Evolutionary conservation across 148 eudicot genomes (phyloP), one percentile per base, ranked within the genome.

Genomic region (Silene conica): DNA sequence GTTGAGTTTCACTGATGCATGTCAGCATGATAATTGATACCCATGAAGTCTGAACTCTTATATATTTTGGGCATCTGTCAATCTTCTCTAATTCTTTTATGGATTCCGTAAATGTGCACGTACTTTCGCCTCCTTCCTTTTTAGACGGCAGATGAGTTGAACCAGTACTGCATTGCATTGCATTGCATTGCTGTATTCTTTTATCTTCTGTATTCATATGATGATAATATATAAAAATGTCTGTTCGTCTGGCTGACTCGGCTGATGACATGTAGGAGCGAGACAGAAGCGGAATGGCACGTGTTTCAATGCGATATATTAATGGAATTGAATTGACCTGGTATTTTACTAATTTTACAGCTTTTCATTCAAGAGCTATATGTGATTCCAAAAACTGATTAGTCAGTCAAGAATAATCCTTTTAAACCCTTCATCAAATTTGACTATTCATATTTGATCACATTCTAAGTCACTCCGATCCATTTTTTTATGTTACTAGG

Each of bases 1-100:
- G 41, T 11, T 71, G 25, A 54, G 28, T 77, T 76, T 77, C 71
- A 72, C 71, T 54, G 41, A 56, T 71, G 71, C 80, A 64, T 77
- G 80, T 77, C 45, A 20, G 19, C 50, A 38, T 20, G 38, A 26
- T n/a, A n/a, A 48, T 69, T 59, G 78, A 45, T 22, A 25, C 63
- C 45, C 69, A 73, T 52, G 15, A 50, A 69, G 69, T 60, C 26
- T n/a, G 0, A 77, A 43, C 66, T 3, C 16, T 62, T 13, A 45
- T 67, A 63, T 43, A 23, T 64, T 55, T 64, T 48, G 63, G 62
- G 61, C 10, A 48, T 60, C 63, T 76, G 74, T 59, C 69, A 76
- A 34, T 71, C 28, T 63, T 55, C 48, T 7, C 14, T 41, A 64
- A 56, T 72, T 57, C 45, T 48, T 14, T 38, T 6, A 18, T 15